phyloP scores from a whole-genome alignment of 306 rosid genomes.

The Cicer yamashitae region DNA sequence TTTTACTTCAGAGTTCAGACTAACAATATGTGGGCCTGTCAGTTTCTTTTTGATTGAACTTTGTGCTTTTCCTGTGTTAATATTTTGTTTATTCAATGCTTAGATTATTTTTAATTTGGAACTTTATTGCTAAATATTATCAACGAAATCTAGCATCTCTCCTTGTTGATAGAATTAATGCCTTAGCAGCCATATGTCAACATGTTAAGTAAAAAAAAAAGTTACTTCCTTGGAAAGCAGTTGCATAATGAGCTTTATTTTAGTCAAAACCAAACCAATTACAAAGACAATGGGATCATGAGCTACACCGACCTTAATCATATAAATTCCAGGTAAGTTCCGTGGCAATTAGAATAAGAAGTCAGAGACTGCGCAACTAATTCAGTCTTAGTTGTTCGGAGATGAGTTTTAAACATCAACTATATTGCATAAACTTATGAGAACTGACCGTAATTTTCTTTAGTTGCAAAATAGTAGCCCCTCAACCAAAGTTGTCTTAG shows the following conservation, averaged over 20 bases:
- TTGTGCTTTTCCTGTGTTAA: neutral
- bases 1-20: slow-evolving; percentile 18
- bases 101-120: slow-evolving; percentile 25
- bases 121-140: neutral
- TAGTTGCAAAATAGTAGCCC: slow-evolving; percentile 14
- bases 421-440: slow-evolving; percentile 14
- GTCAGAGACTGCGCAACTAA: slow-evolving; percentile 6
- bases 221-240: slow-evolving; percentile 5
- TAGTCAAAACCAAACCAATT: neutral
- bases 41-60: slow-evolving; percentile 1
- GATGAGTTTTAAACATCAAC: slow-evolving; percentile 19
- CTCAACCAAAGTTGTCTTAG: neutral
- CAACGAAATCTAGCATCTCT: neutral
- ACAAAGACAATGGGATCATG: neutral
- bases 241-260: neutral
- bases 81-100: slow-evolving; percentile 9
- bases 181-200: neutral
- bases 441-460: slow-evolving; percentile 3
- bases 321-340: slow-evolving; percentile 3
- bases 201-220: neutral
- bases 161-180: slow-evolving; percentile 10
- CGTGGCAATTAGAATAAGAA: slow-evolving; percentile 8
- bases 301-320: slow-evolving; percentile 13
- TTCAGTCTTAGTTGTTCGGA: slow-evolving; percentile 2
- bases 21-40: neutral